Evolutionary conservation across 163 green algal genomes (phyloP), one percentile per base, ranked within the genome.

Genomic region (Scenedesmus sp.): DNA sequence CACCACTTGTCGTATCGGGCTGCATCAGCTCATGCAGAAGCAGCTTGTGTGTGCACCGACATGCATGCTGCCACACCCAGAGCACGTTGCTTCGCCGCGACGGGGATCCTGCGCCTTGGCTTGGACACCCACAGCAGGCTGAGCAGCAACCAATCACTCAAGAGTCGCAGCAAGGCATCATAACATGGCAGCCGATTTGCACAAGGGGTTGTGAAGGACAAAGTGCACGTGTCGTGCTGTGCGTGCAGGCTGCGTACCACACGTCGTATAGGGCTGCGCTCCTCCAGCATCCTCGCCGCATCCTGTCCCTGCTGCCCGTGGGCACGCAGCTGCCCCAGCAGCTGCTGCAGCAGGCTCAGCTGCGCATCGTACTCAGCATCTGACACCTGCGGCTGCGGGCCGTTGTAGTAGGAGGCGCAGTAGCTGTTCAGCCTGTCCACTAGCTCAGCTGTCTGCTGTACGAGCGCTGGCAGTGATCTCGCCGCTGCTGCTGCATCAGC

Each of bases 341-440:
- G 73, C 12, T 37, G 49, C 49, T 78, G n/a, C n/a, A 91, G 81
- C 70, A 40, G 30, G 7, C 9, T 6, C n/a, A 86, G 35, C 86
- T 86, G 26, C 1, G 73, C 33, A 40, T 91, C 86, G 61, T 91
- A 91, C 24, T 59, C 86, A 43, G 53, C 86, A 84, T 91, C 86
- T 20, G 35, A 20, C 3, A 85, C 73, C 72, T 61, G 26, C 24
- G 86, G 49, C 18, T 76, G 81, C 4, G 44, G 16, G 24, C 81
- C 44, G 30, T 44, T 49, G 46, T 86, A 40, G 44, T 86, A 86
- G 13, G 44, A 40, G 44, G 33, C 51, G 40, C 73, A 80, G 82
- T 46, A 88, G 42, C 42, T n/a, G 26, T 80, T 33, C 3, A 79
- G 18, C 9, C 51, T 18, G 7, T 35, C 18, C 30, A 76, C 33